These are phyloP conservation scores for Petunia axillaris DNA, from an alignment of 257 asterid species.

Conservation along the genomic window DNA sequence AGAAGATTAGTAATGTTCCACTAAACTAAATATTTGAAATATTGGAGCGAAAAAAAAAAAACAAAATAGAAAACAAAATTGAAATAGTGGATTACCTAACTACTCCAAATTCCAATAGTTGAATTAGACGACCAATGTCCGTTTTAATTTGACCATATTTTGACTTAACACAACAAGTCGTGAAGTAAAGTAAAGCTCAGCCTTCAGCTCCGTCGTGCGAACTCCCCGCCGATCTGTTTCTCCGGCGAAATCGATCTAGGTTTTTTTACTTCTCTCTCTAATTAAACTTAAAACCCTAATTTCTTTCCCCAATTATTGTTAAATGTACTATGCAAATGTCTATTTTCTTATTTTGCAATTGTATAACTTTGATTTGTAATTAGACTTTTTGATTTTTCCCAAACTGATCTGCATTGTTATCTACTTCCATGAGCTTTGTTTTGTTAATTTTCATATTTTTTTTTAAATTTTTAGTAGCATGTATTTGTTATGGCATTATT, in stretches of 20 bases:
- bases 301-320: background rate
- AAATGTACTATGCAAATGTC: background rate
- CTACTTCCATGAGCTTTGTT: background rate
- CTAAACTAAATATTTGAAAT: too few species aligned
- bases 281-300: slow-evolving; percentile 3
- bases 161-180: slow-evolving; percentile 20
- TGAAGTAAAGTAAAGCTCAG: background rate
- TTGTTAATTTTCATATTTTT: background rate
- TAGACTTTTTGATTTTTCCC: background rate
- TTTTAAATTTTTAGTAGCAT: background rate
- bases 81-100: background rate
- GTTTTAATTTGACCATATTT: slow-evolving; percentile 21
- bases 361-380: slow-evolving; percentile 3
- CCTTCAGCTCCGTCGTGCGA: background rate
- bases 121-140: slow-evolving; percentile 18
- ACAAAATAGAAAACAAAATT: too few species aligned
- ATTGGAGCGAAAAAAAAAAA: too few species aligned
- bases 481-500: background rate
- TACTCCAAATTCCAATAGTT: background rate
- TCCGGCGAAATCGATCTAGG: slow-evolving; percentile 4
- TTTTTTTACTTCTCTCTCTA: background rate
- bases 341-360: background rate
- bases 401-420: slow-evolving; percentile 7
- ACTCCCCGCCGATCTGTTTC: too few species aligned
- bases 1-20: too few species aligned